A percentile compares a stretch with the other conserved stretches of the same genome.
Evolutionary conservation across 352 stramenopile species (phyloP).

Genomic region (Phytopythium vexans): DNA sequence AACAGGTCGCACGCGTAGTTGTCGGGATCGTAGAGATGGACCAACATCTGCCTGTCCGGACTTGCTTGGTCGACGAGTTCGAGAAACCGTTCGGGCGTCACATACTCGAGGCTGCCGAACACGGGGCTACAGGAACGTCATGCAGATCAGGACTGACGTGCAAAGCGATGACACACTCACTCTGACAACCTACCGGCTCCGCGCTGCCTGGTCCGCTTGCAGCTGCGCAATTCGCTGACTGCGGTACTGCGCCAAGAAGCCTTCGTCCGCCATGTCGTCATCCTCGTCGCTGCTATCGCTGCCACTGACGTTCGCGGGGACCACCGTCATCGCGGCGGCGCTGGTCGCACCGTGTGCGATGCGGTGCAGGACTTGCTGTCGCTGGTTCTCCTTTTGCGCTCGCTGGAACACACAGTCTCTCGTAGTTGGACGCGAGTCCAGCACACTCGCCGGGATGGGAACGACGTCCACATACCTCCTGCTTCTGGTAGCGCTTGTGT

Average conservation of each 20-base stretch:
- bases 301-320: conserved; percentile 18
- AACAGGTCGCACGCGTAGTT: conserved; percentile 73
- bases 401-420: conserved; percentile 20
- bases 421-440: neutral
- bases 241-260: conserved; percentile 60
- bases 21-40: conserved; percentile 68
- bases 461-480: conserved; percentile 35
- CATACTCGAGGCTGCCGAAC: conserved; percentile 57
- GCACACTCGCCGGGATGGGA: neutral
- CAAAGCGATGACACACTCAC: neutral
- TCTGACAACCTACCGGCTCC: conserved; percentile 9
- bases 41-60: conserved; percentile 24
- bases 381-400: conserved; percentile 42
- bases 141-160: conserved; percentile 4
- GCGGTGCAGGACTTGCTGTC: conserved; percentile 42
- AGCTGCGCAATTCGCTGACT: conserved; percentile 65
- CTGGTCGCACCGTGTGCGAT: conserved; percentile 54
- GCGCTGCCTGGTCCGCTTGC: conserved; percentile 24
- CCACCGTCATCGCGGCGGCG: conserved; percentile 9
- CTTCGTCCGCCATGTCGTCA: conserved; percentile 46
- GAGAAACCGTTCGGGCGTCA: conserved; percentile 59
- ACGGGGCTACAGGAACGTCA: conserved; percentile 15
- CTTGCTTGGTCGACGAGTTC: conserved; percentile 26
- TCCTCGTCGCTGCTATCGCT: conserved; percentile 42
- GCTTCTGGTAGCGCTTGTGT: conserved; percentile 56